Evolutionary conservation across 306 rosid species (phyloP).

Genomic region (Abrus pulchellus): DNA sequence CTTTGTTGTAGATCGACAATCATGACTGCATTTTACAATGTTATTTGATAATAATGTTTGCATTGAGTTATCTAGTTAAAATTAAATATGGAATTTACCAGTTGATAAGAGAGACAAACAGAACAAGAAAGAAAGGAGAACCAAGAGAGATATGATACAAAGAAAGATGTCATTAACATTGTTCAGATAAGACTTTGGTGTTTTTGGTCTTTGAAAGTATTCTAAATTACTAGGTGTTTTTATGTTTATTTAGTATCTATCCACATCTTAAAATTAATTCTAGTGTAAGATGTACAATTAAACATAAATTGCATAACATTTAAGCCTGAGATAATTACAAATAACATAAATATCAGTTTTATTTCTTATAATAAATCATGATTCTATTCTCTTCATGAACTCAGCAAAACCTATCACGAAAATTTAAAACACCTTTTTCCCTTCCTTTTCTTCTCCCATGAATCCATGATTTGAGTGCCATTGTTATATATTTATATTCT

Average conservation of each 20-base stretch:
- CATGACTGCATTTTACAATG: neutral
- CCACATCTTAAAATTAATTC: neutral
- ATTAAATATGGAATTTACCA: no score
- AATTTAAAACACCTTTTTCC: neutral
- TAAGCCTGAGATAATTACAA: neutral
- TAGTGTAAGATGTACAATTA: neutral
- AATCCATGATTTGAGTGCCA: slow-evolving; percentile 24
- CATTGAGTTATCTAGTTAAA: neutral
- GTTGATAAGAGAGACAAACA: no score
- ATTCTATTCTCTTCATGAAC: neutral
- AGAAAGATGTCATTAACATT: neutral
- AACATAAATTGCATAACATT: neutral
- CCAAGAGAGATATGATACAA: no score
- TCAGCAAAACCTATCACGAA: neutral
- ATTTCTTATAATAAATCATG: neutral
- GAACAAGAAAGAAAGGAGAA: no score
- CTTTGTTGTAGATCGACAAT: neutral
- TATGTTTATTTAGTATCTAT: neutral
- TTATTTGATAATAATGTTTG: slow-evolving; percentile 6
- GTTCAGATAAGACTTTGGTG: neutral
- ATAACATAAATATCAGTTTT: neutral
- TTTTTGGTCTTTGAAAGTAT: neutral
- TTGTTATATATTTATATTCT: slow-evolving; percentile 33
- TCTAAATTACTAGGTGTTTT: neutral
- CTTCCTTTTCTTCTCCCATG: neutral